Evolutionary conservation across 495 filamentous ascomycete genomes (phyloP).

Genomic region (Paragyromitra xinjiangensis): DNA sequence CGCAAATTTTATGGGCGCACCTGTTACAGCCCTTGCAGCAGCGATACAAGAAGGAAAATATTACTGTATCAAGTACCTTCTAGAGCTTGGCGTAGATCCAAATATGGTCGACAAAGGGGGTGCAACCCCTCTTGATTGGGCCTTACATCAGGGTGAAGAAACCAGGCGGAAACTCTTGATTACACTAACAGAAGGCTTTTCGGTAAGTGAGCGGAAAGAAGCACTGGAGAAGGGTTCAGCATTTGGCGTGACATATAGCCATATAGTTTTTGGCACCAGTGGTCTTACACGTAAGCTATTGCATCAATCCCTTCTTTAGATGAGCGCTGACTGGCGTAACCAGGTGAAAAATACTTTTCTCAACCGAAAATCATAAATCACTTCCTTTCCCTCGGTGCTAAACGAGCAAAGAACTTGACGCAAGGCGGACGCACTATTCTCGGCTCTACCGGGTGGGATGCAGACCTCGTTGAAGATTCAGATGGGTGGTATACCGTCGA

Average conservation of each 20-base stretch:
- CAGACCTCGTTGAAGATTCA: neutral
- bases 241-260: conserved; percentile 13
- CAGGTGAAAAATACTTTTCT: conserved; percentile 26
- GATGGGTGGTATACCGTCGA: conserved; percentile 16
- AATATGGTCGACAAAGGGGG: conserved; percentile 2
- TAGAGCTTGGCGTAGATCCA: conserved; percentile 28
- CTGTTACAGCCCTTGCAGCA: neutral
- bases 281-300: conserved; percentile 15
- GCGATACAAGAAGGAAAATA: conserved; percentile 19
- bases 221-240: conserved; percentile 15
- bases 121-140: conserved; percentile 27
- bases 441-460: conserved; percentile 10
- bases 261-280: conserved; percentile 16
- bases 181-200: neutral
- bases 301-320: neutral
- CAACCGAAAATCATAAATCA: conserved; percentile 30
- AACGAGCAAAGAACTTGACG: conserved; percentile 20
- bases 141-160: conserved; percentile 16
- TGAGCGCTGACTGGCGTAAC: neutral
- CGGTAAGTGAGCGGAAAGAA: conserved; percentile 11
- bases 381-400: conserved; percentile 22
- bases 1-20: neutral
- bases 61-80: conserved; percentile 26
- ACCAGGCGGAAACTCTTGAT: conserved; percentile 1
- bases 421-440: neutral